These are phyloP conservation scores for Oryza brachyantha DNA, from an alignment of 176 grass and related monocot species.

Conservation along the genomic window DNA sequence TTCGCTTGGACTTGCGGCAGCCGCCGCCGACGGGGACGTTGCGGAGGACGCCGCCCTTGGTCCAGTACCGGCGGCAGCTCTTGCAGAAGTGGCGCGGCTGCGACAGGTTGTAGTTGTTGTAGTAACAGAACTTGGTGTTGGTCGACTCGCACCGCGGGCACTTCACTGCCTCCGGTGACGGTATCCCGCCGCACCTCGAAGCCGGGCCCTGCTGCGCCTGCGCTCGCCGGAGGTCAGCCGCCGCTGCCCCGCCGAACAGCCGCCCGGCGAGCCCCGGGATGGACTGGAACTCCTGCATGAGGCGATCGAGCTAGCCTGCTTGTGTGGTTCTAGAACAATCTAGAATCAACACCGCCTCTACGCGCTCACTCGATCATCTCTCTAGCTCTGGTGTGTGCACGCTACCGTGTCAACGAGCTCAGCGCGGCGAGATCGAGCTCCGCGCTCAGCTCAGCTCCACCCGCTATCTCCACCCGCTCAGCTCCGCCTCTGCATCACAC, in stretches of 20 bases:
- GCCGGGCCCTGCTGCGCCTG: slow-evolving; percentile 26
- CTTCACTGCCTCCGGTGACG: slow-evolving; percentile 55
- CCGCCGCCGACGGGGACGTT: slow-evolving; percentile 90
- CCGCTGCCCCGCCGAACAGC: slow-evolving; percentile 42
- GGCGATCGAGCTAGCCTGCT: background rate
- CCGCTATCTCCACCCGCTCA: slow-evolving; percentile 41
- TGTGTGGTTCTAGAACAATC: slow-evolving; percentile 9
- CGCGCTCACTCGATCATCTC: background rate
- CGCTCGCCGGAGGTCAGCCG: slow-evolving; percentile 28
- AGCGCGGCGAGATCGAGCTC: slow-evolving; percentile 29
- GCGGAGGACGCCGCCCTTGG: slow-evolving; percentile 82
- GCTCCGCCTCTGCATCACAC: slow-evolving; percentile 45
- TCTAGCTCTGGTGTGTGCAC: background rate
- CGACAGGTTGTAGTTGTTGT: slow-evolving; percentile 95
- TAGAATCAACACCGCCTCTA: background rate
- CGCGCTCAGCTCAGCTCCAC: too few relatives aligned
- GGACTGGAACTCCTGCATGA: slow-evolving; percentile 62
- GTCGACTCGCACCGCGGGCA: slow-evolving; percentile 91
- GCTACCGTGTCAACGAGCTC: background rate
- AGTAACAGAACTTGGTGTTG: slow-evolving; percentile 99
- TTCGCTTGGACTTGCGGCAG: slow-evolving; percentile 65
- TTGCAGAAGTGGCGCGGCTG: slow-evolving; percentile 98
- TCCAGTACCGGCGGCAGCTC: slow-evolving; percentile 96
- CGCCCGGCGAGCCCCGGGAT: slow-evolving; percentile 49
- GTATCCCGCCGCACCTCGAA: slow-evolving; percentile 16